phyloP scores from a whole-genome alignment of 2,329 filamentous ascomycete species.

The Neonectria coccinea region DNA sequence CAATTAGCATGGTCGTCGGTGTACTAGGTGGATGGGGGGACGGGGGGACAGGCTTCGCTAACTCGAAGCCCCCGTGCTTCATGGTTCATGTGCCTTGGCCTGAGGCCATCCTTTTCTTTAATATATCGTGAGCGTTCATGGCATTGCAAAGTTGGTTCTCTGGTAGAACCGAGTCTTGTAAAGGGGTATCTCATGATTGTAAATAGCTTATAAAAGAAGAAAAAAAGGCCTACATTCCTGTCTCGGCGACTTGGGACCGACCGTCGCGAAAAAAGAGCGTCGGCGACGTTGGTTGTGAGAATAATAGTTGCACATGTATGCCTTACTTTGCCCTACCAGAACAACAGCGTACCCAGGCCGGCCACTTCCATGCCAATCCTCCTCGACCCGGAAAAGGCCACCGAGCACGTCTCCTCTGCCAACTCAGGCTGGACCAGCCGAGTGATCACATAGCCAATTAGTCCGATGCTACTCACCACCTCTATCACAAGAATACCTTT shows the following conservation, averaged over 20 bases:
- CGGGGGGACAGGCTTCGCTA: not conserved
- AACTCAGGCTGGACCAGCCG: constrained; percentile 61
- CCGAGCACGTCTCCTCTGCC: constrained; percentile 36
- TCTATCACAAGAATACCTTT: constrained; percentile 77
- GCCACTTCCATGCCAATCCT: constrained; percentile 38
- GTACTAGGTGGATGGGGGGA: not conserved
- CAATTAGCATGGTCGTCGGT: not conserved
- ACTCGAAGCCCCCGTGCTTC: not conserved
- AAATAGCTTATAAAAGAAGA: constrained; percentile 1
- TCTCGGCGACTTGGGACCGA: not conserved
- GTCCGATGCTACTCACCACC: constrained; percentile 77
- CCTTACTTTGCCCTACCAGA: constrained; percentile 26
- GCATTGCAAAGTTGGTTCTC: not conserved
- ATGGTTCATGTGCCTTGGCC: not conserved
- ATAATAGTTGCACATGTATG: not conserved
- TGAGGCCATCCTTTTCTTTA: not conserved
- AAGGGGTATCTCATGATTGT: constrained; percentile 40
- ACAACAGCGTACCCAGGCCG: constrained; percentile 38
- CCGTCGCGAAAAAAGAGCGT: not conserved
- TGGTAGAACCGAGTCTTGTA: constrained; percentile 14
- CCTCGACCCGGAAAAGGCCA: constrained; percentile 27
- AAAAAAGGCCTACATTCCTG: not conserved
- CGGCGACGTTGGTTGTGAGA: too few species aligned
- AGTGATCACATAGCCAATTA: constrained; percentile 78
- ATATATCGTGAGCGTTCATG: not conserved